A percentile compares a stretch with the other conserved stretches of the same genome.
Evolutionary conservation across 768 basidiomycete genomes (phyloP).

Genomic region (Auricularia sp.): DNA sequence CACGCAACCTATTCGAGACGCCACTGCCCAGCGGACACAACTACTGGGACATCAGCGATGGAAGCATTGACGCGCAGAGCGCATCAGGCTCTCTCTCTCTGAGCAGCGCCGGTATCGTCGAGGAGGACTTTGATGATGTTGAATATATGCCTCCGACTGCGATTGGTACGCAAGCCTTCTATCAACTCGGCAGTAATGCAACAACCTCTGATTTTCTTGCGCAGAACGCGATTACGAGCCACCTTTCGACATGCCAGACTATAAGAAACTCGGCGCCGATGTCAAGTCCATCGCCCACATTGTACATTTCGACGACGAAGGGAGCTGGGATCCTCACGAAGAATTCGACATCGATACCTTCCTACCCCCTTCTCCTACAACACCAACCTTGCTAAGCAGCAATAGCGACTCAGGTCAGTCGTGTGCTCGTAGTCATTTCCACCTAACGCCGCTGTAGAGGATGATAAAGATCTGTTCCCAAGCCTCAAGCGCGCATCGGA

Average conservation of each 20-base stretch:
- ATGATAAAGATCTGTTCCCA: neutral
- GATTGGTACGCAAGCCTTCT: constrained; percentile 26
- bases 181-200: neutral
- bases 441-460: neutral
- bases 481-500: neutral
- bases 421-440: neutral
- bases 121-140: constrained; percentile 35
- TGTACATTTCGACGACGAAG: neutral
- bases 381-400: neutral
- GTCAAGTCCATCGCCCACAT: constrained; percentile 27
- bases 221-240: constrained; percentile 36
- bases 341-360: neutral
- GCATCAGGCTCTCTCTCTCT: constrained; percentile 11
- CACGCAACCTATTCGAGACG: constrained; percentile 53
- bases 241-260: constrained; percentile 42
- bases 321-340: neutral
- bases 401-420: neutral
- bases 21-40: constrained; percentile 48
- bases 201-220: neutral
- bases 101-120: constrained; percentile 9
- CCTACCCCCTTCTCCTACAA: neutral
- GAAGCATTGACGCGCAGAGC: constrained; percentile 27
- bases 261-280: constrained; percentile 29
- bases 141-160: constrained; percentile 48
- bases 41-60: constrained; percentile 70